Conservation (phyloP, 805 yeast genomes). For the Candida rishiriensis region DNA sequence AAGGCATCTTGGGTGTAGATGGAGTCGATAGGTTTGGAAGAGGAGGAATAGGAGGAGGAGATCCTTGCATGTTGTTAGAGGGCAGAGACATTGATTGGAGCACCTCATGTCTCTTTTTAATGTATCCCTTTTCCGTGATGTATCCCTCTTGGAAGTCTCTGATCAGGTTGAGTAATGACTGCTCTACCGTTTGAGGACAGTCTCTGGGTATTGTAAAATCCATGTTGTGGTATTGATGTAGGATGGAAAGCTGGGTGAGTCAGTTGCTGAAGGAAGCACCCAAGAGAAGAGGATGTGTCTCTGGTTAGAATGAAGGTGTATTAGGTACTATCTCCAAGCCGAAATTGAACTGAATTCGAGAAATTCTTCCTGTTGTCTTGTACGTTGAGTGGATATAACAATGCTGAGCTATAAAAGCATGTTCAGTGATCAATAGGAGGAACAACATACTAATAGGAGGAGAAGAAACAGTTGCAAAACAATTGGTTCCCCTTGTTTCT, state of each 20-base stretch:
- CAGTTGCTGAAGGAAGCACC: too few relatives aligned
- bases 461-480: too few relatives aligned
- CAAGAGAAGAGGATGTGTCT: too few relatives aligned
- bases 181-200: conserved; percentile 32
- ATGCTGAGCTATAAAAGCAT: too few relatives aligned
- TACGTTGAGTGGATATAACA: too few relatives aligned
- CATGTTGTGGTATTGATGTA: conserved; percentile 23
- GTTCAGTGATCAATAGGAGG: too few relatives aligned
- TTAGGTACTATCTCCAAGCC: too few relatives aligned
- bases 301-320: too few relatives aligned
- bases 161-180: conserved; percentile 38
- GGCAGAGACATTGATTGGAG: conserved; percentile 16
- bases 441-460: too few relatives aligned
- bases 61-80: neutral
- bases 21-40: conserved; percentile 4
- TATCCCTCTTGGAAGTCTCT: conserved; percentile 62
- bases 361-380: too few relatives aligned
- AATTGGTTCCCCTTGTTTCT: too few relatives aligned
- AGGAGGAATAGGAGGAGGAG: conserved; percentile 5
- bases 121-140: conserved; percentile 69
- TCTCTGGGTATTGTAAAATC: conserved; percentile 46
- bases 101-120: conserved; percentile 48
- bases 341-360: too few relatives aligned
- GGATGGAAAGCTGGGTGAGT: neutral
- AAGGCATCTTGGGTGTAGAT: conserved; percentile 5